A percentile compares a stretch with the other conserved stretches of the same genome.
These are phyloP conservation scores for Verticillium isaacii DNA, from an alignment of 2,329 filamentous ascomycete genomes.

Conservation along the genomic window DNA sequence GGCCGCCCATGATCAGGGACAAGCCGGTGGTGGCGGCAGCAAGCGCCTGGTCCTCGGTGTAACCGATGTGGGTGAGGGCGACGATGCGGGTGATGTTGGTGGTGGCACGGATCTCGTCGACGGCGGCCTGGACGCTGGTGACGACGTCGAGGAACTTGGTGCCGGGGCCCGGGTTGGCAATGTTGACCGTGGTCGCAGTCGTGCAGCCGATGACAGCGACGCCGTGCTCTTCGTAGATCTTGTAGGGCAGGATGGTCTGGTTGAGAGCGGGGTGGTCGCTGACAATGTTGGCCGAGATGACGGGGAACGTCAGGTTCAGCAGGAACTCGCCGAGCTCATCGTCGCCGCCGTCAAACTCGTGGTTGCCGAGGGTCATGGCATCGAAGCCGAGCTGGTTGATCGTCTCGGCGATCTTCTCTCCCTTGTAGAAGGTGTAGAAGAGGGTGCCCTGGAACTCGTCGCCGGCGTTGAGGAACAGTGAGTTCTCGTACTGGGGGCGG, in stretches of 20 bases:
- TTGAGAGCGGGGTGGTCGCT: conserved; percentile 57
- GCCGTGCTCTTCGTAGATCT: conserved; percentile 56
- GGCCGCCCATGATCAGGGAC: conserved; percentile 64
- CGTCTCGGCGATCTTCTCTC: conserved; percentile 63
- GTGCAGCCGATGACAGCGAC: conserved; percentile 62
- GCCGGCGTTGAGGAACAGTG: conserved; percentile 60
- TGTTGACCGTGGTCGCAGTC: conserved; percentile 52
- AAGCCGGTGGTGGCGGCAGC: conserved; percentile 56
- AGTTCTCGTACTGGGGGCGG: conserved; percentile 53
- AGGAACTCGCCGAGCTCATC: conserved; percentile 58
- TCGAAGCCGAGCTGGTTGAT: conserved; percentile 63
- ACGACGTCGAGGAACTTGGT: conserved; percentile 57
- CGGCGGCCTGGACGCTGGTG: conserved; percentile 52
- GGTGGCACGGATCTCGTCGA: conserved; percentile 56
- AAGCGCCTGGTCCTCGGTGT: conserved; percentile 57
- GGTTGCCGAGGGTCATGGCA: conserved; percentile 64
- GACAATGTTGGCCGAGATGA: conserved; percentile 58
- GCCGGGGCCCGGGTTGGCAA: conserved; percentile 52
- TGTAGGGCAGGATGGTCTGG: conserved; percentile 59
- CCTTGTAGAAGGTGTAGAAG: conserved; percentile 62
- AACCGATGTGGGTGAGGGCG: conserved; percentile 64
- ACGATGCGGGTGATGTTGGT: conserved; percentile 61
- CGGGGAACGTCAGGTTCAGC: conserved; percentile 59
- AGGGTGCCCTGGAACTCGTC: conserved; percentile 67
- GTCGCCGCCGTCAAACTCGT: conserved; percentile 63